A percentile compares a stretch with the other conserved stretches of the same genome.
These are phyloP conservation scores for Cercospora janseana DNA, from an alignment of 2,329 filamentous ascomycete genomes.

Conservation along the genomic window DNA sequence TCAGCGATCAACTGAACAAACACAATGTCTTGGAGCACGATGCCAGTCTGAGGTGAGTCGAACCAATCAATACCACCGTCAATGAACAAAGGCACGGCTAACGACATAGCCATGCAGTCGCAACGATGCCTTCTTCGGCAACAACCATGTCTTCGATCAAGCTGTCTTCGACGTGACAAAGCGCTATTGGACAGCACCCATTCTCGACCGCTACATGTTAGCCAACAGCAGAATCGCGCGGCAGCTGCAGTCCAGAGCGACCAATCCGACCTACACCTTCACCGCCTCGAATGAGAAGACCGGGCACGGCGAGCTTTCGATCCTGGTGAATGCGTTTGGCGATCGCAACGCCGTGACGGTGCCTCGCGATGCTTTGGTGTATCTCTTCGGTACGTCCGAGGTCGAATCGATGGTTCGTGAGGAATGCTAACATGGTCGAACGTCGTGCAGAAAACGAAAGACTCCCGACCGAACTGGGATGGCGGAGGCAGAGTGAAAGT, in stretches of 20 bases:
- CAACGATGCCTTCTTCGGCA: slow-evolving; percentile 51
- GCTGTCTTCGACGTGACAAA: slow-evolving; percentile 50
- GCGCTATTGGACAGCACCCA: slow-evolving; percentile 48
- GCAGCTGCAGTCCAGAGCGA: slow-evolving; percentile 46
- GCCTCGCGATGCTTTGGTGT: slow-evolving; percentile 44
- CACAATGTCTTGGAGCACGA: slow-evolving; percentile 28
- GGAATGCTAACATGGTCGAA: neutral
- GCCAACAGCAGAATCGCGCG: slow-evolving; percentile 50
- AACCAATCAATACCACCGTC: neutral
- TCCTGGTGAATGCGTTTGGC: slow-evolving; percentile 53
- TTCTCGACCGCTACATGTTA: slow-evolving; percentile 44
- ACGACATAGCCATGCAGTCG: neutral
- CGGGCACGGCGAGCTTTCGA: slow-evolving; percentile 52
- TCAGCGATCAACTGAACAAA: slow-evolving; percentile 15
- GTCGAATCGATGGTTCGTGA: neutral
- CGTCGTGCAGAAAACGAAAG: slow-evolving; percentile 46
- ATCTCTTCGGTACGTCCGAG: slow-evolving; percentile 46
- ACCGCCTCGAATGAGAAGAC: slow-evolving; percentile 45
- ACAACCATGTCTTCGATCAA: slow-evolving; percentile 54
- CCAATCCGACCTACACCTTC: slow-evolving; percentile 53
- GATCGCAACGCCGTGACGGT: slow-evolving; percentile 44
- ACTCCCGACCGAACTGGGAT: slow-evolving; percentile 45
- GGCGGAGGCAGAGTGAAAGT: slow-evolving; percentile 33
- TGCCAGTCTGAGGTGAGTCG: slow-evolving; percentile 17
- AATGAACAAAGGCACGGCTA: neutral